phyloP scores from a whole-genome alignment of 139 green algal species.

The Volvox reticuliferus region DNA sequence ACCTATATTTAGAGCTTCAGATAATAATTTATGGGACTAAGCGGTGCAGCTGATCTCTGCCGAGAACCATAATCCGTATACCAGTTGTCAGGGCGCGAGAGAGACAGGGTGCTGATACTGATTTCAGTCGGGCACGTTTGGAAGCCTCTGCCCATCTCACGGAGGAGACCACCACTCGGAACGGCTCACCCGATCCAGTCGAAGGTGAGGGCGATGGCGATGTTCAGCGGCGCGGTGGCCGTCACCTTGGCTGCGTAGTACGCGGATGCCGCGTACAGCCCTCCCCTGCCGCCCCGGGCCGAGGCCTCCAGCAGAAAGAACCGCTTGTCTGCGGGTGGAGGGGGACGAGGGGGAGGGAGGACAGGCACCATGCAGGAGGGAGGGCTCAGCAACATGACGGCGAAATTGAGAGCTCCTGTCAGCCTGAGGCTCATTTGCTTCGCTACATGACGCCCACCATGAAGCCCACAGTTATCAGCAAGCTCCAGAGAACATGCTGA shows the following conservation, averaged over 20 bases:
- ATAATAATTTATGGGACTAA: no score
- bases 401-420: not conserved
- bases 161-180: no score
- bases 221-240: constrained; percentile 64
- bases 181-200: constrained; percentile 43
- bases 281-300: constrained; percentile 4
- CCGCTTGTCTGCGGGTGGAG: constrained; percentile 55
- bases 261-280: constrained; percentile 63
- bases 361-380: not conserved
- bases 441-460: not conserved
- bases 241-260: constrained; percentile 70
- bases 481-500: no score
- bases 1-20: no score
- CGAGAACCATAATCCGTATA: no score
- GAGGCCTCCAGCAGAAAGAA: constrained; percentile 57
- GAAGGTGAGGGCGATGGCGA: constrained; percentile 61
- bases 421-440: not conserved
- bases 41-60: no score
- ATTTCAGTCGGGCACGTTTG: no score
- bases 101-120: no score
- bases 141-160: no score
- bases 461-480: not conserved
- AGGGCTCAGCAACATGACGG: not conserved
- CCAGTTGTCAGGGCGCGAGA: no score
- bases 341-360: not conserved